Evolutionary conservation across 768 basidiomycete genomes (phyloP).

Genomic region (Trametes meyenii): DNA sequence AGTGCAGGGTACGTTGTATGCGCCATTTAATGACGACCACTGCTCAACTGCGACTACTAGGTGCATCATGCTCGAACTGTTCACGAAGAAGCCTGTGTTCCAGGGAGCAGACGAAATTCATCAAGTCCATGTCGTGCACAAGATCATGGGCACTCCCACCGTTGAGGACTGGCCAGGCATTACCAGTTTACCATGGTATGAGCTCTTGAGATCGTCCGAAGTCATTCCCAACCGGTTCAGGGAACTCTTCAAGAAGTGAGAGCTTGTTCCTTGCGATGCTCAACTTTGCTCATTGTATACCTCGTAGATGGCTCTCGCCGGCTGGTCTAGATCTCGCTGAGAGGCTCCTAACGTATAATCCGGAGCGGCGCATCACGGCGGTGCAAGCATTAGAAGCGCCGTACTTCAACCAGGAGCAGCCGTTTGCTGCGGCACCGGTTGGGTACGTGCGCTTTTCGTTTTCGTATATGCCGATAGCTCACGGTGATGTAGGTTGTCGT

Average conservation of each 20-base stretch:
- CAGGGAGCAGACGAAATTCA: constrained; percentile 98
- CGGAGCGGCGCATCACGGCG: constrained; percentile 74
- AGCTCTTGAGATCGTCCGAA: constrained; percentile 92
- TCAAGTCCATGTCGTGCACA: constrained; percentile 92
- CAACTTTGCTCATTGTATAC: not conserved
- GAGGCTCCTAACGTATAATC: constrained; percentile 79
- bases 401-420: constrained; percentile 86
- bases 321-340: constrained; percentile 89
- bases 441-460: constrained; percentile 58
- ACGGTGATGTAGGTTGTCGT: constrained; percentile 57
- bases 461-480: not conserved
- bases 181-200: constrained; percentile 92
- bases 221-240: constrained; percentile 74
- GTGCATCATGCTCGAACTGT: constrained; percentile 98
- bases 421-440: constrained; percentile 68
- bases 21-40: not conserved
- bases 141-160: constrained; percentile 87
- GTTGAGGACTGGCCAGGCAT: constrained; percentile 82
- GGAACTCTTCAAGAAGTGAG: constrained; percentile 83
- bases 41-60: constrained; percentile 42
- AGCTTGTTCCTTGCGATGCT: not conserved
- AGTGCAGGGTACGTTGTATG: constrained; percentile 80
- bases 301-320: constrained; percentile 77
- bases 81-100: constrained; percentile 94
- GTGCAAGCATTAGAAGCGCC: constrained; percentile 75